These are phyloP conservation scores for Penicillium nucicola DNA, from an alignment of 495 filamentous ascomycete genomes.

Conservation along the genomic window DNA sequence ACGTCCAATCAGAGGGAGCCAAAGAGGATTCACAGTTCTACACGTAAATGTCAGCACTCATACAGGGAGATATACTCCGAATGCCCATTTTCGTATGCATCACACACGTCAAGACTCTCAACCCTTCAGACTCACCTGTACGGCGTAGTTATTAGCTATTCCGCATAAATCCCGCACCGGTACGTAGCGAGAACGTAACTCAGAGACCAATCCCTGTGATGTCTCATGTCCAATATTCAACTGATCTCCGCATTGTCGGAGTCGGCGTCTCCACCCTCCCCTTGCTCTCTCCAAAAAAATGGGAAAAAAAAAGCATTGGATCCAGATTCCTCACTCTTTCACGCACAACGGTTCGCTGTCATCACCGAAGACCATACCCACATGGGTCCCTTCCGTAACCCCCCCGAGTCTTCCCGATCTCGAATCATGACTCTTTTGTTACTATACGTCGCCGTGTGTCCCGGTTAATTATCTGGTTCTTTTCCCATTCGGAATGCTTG, in stretches of 20 bases:
- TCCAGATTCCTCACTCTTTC: constrained; percentile 25
- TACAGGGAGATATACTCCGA: constrained; percentile 1
- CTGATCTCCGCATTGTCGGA: constrained; percentile 12
- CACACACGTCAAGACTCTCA: neutral
- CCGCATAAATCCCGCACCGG: neutral
- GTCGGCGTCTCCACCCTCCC: constrained; percentile 16
- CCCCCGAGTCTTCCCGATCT: constrained; percentile 43
- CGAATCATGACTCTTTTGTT: constrained; percentile 22
- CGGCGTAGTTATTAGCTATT: constrained; percentile 13
- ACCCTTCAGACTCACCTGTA: neutral
- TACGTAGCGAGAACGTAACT: too few species aligned
- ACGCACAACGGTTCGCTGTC: constrained; percentile 39
- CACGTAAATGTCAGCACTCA: constrained; percentile 7
- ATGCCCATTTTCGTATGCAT: neutral
- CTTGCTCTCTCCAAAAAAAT: neutral
- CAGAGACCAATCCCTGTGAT: neutral
- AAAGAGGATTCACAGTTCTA: constrained; percentile 4
- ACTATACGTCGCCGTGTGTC: constrained; percentile 26
- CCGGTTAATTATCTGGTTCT: constrained; percentile 31
- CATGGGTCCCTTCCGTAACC: constrained; percentile 27
- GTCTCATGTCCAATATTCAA: constrained; percentile 1
- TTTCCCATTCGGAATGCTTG: constrained; percentile 33
- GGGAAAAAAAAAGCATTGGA: constrained; percentile 33
- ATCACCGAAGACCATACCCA: constrained; percentile 35
- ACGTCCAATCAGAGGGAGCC: constrained; percentile 11